phyloP scores from a whole-genome alignment of 2,329 filamentous ascomycete genomes.

The Eutypa lata region DNA sequence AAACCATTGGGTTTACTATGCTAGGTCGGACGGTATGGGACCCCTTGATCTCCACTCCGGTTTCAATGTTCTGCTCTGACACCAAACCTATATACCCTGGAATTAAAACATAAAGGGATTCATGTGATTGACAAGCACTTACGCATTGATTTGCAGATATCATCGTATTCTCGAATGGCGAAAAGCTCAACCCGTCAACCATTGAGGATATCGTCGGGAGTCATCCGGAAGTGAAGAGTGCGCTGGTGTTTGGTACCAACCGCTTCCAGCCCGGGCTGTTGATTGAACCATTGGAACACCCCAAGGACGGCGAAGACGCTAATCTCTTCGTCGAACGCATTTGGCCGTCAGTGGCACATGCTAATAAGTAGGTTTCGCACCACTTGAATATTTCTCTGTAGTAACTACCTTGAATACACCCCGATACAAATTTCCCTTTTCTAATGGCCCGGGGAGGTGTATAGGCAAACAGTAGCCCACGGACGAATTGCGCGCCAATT shows the following conservation, averaged over 20 bases:
- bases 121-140: no score
- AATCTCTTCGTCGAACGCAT: conserved; percentile 32
- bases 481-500: conserved; percentile 36
- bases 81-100: no score
- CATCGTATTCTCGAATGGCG: conserved; percentile 37
- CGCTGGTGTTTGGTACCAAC: conserved; percentile 31
- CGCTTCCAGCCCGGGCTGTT: conserved; percentile 42
- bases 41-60: no score
- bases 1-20: conserved; percentile 19
- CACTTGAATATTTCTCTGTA: no score
- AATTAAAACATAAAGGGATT: no score
- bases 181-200: conserved; percentile 38
- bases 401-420: no score
- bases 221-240: conserved; percentile 26
- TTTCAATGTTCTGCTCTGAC: no score
- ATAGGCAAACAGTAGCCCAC: conserved; percentile 33
- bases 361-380: conserved; percentile 24
- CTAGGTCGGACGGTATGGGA: conserved; percentile 24
- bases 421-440: no score
- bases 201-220: conserved; percentile 30
- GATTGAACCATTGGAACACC: conserved; percentile 35
- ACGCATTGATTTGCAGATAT: conserved; percentile 18
- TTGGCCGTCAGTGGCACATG: conserved; percentile 37
- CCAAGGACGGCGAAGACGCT: conserved; percentile 16
- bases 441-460: no score